A percentile compares a stretch with the other conserved stretches of the same genome.
These are phyloP conservation scores for Coemansia sp. DNA, from an alignment of 192 early-diverging fungal species.

Conservation along the genomic window DNA sequence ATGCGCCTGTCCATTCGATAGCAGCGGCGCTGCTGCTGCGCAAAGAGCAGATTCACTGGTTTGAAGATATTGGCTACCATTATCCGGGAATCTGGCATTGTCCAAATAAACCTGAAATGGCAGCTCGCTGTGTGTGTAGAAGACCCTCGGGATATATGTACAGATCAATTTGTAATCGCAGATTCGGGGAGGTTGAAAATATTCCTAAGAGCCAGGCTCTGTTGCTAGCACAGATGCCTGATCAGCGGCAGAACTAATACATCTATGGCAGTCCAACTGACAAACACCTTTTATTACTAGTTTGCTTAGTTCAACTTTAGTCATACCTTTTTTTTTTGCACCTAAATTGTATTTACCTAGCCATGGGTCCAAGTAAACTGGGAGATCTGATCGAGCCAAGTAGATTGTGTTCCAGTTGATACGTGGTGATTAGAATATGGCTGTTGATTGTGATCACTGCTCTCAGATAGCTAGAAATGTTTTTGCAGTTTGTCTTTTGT, in stretches of 20 bases:
- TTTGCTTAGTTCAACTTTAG: background rate
- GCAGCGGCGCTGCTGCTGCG: conserved; percentile 60
- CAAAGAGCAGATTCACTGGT: conserved; percentile 69
- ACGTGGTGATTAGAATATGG: background rate
- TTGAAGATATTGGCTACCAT: conserved; percentile 32
- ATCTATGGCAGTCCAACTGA: background rate
- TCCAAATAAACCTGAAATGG: conserved; percentile 57
- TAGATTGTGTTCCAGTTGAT: too few species aligned
- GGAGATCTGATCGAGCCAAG: too few species aligned
- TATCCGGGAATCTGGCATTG: conserved; percentile 65
- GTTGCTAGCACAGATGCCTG: conserved; percentile 31
- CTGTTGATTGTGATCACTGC: background rate
- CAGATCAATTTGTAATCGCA: conserved; percentile 26
- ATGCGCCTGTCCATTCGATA: conserved; percentile 55
- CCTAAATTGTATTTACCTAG: background rate
- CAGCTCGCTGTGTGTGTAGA: conserved; percentile 26
- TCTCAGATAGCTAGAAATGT: background rate
- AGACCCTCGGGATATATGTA: conserved; percentile 20
- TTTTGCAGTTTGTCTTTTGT: background rate
- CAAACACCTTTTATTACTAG: background rate
- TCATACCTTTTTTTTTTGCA: background rate
- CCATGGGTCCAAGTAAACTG: too few species aligned
- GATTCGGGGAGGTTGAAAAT: conserved; percentile 27
- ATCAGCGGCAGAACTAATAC: conserved; percentile 8
- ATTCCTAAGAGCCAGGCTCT: conserved; percentile 29